Evolutionary conservation across 2,329 filamentous ascomycete species (phyloP).

Genomic region (Scedosporium apiospermum): DNA sequence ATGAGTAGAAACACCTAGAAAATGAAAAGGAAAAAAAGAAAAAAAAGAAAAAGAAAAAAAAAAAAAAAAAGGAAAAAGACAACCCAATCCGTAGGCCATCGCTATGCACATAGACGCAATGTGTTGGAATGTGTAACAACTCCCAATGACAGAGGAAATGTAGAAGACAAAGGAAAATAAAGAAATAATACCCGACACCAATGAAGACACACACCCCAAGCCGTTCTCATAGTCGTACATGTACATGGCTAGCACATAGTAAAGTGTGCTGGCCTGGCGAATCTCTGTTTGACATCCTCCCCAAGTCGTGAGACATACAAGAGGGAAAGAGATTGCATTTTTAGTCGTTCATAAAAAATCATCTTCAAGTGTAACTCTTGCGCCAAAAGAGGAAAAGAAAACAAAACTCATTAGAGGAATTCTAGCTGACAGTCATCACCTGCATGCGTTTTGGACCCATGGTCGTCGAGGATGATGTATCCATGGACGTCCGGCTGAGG

Average conservation of each 20-base stretch:
- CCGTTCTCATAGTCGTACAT: slow-evolving; percentile 1
- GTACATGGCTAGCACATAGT: neutral
- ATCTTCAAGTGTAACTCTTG: neutral
- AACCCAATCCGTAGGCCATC: slow-evolving; percentile 3
- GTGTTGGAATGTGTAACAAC: slow-evolving; percentile 10
- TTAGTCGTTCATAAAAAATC: neutral
- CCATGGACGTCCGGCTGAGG: slow-evolving; percentile 37
- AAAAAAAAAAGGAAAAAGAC: slow-evolving; percentile 1
- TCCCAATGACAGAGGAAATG: slow-evolving; percentile 11
- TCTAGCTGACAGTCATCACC: slow-evolving; percentile 53
- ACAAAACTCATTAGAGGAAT: neutral
- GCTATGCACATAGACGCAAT: slow-evolving; percentile 7
- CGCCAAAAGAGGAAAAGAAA: neutral
- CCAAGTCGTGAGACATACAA: neutral
- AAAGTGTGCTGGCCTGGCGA: neutral
- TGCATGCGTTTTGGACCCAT: slow-evolving; percentile 36
- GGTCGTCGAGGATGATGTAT: slow-evolving; percentile 35
- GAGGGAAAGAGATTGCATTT: neutral
- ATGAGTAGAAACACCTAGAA: neutral
- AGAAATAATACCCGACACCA: slow-evolving; percentile 2
- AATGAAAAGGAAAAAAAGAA: neutral
- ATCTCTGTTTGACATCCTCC: neutral
- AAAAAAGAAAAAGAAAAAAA: neutral
- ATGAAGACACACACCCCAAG: neutral
- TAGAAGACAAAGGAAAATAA: slow-evolving; percentile 10